A percentile compares a stretch with the other conserved stretches of the same genome.
phyloP scores from a whole-genome alignment of 768 basidiomycete genomes.

The Phaffia australis region DNA sequence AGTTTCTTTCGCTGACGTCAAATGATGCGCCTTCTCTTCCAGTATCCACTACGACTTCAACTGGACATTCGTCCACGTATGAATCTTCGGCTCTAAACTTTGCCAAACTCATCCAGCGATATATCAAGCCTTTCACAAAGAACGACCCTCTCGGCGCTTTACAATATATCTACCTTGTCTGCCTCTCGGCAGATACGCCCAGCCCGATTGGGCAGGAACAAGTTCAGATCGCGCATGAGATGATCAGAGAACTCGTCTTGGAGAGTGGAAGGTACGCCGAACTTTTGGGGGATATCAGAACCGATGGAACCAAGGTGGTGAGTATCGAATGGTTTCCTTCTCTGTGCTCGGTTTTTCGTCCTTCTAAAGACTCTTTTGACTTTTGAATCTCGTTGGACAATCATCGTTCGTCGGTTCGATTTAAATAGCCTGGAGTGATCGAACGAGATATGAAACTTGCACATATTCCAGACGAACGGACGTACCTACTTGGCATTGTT shows the following conservation, averaged over 20 bases:
- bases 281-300: conserved; percentile 81
- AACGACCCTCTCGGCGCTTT: conserved; percentile 87
- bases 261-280: conserved; percentile 60
- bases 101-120: conserved; percentile 78
- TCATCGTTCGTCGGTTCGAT: background rate
- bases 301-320: conserved; percentile 79
- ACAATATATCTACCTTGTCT: conserved; percentile 84
- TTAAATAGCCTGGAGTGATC: conserved; percentile 63
- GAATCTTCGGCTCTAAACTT: conserved; percentile 48
- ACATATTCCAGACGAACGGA: conserved; percentile 51
- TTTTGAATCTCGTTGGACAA: background rate
- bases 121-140: conserved; percentile 81
- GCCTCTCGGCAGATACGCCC: conserved; percentile 62
- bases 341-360: background rate
- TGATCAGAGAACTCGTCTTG: conserved; percentile 41
- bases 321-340: conserved; percentile 35
- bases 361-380: background rate
- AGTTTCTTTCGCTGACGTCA: background rate
- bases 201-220: conserved; percentile 70
- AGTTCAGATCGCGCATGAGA: conserved; percentile 47
- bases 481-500: conserved; percentile 74
- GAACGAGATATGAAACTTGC: conserved; percentile 71
- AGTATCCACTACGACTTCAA: conserved; percentile 17
- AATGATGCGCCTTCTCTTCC: background rate
- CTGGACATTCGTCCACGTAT: conserved; percentile 6